Percentiles rank a stretch among this genome's conserved stretches.
Evolutionary conservation across 1,139 yeast species (phyloP).

Genomic region (Saccharomyces hybrid): DNA sequence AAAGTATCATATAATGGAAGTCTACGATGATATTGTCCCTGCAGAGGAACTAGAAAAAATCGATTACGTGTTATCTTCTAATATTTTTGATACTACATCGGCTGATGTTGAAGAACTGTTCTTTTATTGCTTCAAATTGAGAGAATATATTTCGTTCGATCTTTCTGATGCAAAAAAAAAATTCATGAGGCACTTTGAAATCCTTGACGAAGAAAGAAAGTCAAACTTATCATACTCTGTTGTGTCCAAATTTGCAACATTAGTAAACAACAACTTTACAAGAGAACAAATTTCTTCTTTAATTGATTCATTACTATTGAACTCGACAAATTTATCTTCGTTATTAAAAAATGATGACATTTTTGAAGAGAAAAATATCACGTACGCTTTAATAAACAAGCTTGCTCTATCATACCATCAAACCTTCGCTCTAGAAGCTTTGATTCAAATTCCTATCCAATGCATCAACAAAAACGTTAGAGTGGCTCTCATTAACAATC

Average conservation of each 20-base stretch:
- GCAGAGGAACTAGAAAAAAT: constrained; percentile 13
- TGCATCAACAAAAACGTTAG: constrained; percentile 42
- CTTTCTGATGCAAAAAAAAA: constrained; percentile 15
- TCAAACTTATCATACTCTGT: constrained; percentile 24
- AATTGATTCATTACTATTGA: constrained; percentile 11
- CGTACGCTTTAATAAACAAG: constrained; percentile 24
- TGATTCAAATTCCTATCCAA: constrained; percentile 40
- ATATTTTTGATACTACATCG: background rate
- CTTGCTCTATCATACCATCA: constrained; percentile 11
- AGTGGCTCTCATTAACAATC: constrained; percentile 31
- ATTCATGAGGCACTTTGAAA: constrained; percentile 31
- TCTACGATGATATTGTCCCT: constrained; percentile 40
- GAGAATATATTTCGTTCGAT: constrained; percentile 39
- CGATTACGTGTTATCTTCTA: background rate
- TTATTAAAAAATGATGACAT: constrained; percentile 25
- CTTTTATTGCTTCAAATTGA: constrained; percentile 40
- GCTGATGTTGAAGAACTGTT: constrained; percentile 27
- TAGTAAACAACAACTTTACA: constrained; percentile 37
- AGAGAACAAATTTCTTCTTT: constrained; percentile 14
- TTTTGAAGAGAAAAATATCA: constrained; percentile 41
- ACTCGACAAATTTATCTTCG: constrained; percentile 13
- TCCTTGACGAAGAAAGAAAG: constrained; percentile 2
- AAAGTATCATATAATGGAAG: constrained; percentile 41
- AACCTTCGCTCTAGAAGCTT: constrained; percentile 1
- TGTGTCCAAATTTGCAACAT: constrained; percentile 51